phyloP scores from a whole-genome alignment of 2,329 filamentous ascomycete genomes.

The Ramularia endophylla region DNA sequence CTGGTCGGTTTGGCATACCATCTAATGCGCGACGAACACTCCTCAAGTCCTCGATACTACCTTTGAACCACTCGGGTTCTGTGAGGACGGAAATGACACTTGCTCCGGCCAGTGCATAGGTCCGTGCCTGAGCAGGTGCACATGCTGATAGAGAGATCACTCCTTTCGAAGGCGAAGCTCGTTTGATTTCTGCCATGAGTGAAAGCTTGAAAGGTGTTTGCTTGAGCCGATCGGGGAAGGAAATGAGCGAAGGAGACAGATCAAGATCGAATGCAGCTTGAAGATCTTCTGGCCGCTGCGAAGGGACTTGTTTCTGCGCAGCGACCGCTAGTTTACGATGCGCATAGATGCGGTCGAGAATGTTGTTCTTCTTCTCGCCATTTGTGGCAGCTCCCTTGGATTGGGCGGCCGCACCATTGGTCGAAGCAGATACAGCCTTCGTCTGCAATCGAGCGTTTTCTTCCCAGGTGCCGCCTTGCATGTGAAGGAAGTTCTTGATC shows the following conservation, averaged over 20 bases:
- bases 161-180: constrained; percentile 93
- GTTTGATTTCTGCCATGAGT: constrained; percentile 95
- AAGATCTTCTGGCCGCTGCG: constrained; percentile 73
- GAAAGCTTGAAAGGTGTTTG: constrained; percentile 84
- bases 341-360: constrained; percentile 84
- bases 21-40: constrained; percentile 83
- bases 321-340: constrained; percentile 70
- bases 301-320: constrained; percentile 77
- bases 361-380: constrained; percentile 65
- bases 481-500: constrained; percentile 84
- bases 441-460: constrained; percentile 60
- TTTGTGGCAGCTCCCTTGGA: constrained; percentile 17
- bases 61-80: constrained; percentile 99
- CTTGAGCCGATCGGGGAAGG: constrained; percentile 71
- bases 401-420: constrained; percentile 30
- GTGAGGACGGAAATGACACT: constrained; percentile 98
- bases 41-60: constrained; percentile 87
- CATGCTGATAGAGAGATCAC: constrained; percentile 83
- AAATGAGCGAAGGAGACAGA: constrained; percentile 75
- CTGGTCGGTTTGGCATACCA: constrained; percentile 86
- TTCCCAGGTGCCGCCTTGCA: constrained; percentile 87
- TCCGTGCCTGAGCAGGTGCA: constrained; percentile 81
- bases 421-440: constrained; percentile 30
- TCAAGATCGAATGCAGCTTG: constrained; percentile 82
- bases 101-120: constrained; percentile 87